Conservation (phyloP, 495 filamentous ascomycete genomes). For the Patellaria atrata region DNA sequence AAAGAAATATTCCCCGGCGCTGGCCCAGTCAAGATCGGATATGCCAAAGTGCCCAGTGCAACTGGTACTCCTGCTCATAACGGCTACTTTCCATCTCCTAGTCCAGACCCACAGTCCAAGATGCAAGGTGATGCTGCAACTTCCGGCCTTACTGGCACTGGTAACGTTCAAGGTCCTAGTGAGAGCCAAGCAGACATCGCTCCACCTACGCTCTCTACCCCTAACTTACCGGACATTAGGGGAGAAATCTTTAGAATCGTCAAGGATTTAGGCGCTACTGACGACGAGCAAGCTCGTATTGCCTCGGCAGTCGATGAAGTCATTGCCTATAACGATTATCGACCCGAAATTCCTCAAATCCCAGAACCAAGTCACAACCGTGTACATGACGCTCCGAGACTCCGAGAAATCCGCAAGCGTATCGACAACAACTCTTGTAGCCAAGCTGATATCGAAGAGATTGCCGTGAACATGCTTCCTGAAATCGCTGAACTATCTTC, state of each 20-base stretch:
- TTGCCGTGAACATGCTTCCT: slow-evolving; percentile 81
- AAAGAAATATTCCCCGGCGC: slow-evolving; percentile 98
- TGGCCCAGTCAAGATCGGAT: slow-evolving; percentile 88
- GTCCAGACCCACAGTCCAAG: slow-evolving; percentile 64
- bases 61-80: slow-evolving; percentile 78
- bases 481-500: slow-evolving; percentile 90
- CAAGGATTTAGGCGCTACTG: slow-evolving; percentile 69
- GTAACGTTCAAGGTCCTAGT: slow-evolving; percentile 8
- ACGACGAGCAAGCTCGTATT: slow-evolving; percentile 66
- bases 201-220: slow-evolving; percentile 36
- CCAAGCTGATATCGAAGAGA: slow-evolving; percentile 76
- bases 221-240: slow-evolving; percentile 59
- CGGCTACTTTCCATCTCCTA: slow-evolving; percentile 76
- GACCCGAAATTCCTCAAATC: slow-evolving; percentile 76
- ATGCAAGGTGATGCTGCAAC: slow-evolving; percentile 33
- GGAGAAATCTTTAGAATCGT: slow-evolving; percentile 78
- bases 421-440: slow-evolving; percentile 89
- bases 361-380: slow-evolving; percentile 80
- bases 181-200: slow-evolving; percentile 12
- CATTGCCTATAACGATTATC: slow-evolving; percentile 55
- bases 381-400: slow-evolving; percentile 85
- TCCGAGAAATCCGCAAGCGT: slow-evolving; percentile 90
- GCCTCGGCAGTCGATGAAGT: slow-evolving; percentile 57
- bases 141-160: slow-evolving; percentile 8
- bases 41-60: slow-evolving; percentile 85